phyloP scores from a whole-genome alignment of 305 asterid species.

The Fraxinus paxiana region DNA sequence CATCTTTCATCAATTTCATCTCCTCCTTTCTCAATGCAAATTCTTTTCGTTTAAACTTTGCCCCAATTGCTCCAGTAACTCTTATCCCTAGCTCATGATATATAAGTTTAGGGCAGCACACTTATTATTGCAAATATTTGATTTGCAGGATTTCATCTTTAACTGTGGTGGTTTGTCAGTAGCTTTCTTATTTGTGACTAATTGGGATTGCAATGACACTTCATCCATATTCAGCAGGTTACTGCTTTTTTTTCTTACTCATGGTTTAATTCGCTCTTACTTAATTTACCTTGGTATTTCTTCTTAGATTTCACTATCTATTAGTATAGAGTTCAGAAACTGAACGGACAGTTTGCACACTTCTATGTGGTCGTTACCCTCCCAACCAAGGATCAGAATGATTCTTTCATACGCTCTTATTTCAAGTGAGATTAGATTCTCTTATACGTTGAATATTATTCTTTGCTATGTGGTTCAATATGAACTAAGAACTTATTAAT shows the following conservation, averaged over 20 bases:
- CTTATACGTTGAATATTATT: constrained; percentile 18
- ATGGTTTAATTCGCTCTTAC: not conserved
- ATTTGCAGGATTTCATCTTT: constrained; percentile 83
- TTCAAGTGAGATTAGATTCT: constrained; percentile 59
- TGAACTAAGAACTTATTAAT: constrained; percentile 24
- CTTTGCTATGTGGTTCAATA: constrained; percentile 1
- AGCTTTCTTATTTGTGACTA: constrained; percentile 71
- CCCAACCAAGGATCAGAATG: constrained; percentile 73
- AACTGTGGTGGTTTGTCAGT: constrained; percentile 82
- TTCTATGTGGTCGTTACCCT: constrained; percentile 78
- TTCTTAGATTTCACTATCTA: constrained; percentile 13
- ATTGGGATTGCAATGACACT: constrained; percentile 47
- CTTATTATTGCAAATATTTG: constrained; percentile 21
- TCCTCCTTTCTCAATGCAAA: constrained; percentile 62
- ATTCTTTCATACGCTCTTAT: constrained; percentile 59
- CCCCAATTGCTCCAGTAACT: constrained; percentile 72
- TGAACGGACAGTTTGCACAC: constrained; percentile 76
- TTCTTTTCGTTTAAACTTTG: constrained; percentile 60
- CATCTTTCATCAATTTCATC: constrained; percentile 78
- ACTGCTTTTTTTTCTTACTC: constrained; percentile 16
- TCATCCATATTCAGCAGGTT: constrained; percentile 58
- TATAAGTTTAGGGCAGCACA: not conserved
- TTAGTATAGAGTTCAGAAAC: constrained; percentile 57
- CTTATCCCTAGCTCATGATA: constrained; percentile 19
- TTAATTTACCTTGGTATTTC: not conserved